These are phyloP conservation scores for Saccharomyces pastorianus DNA, from an alignment of 1,139 yeast species.

Conservation along the genomic window DNA sequence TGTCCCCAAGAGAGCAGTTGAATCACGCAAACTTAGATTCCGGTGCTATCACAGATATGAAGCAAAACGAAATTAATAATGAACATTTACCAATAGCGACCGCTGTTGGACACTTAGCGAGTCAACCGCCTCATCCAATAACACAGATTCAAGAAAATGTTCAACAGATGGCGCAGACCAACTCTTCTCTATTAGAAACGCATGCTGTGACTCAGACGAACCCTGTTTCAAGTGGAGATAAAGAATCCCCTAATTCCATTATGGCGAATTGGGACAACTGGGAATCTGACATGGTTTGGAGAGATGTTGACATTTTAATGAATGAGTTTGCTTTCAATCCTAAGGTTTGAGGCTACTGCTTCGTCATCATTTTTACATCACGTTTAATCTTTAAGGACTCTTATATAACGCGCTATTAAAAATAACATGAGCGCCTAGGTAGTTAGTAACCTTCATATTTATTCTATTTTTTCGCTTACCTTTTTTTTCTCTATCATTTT, in stretches of 20 bases:
- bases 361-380: neutral
- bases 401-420: too few species aligned
- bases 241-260: conserved; percentile 25
- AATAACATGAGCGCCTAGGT: too few species aligned
- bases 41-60: neutral
- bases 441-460: too few species aligned
- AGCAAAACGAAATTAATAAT: neutral
- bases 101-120: neutral
- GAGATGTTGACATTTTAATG: conserved; percentile 87
- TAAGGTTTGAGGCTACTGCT: neutral
- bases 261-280: conserved; percentile 38
- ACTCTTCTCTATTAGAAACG: neutral
- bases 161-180: neutral
- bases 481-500: too few species aligned
- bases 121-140: neutral
- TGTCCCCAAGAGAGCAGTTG: conserved; percentile 12
- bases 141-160: neutral
- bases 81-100: neutral
- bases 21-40: conserved; percentile 1
- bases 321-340: conserved; percentile 84
- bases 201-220: neutral
- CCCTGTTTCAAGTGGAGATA: conserved; percentile 1
- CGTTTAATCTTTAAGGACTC: too few species aligned
- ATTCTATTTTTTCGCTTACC: too few species aligned
- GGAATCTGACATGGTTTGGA: conserved; percentile 73